Evolutionary conservation across 2,329 filamentous ascomycete genomes (phyloP), one percentile per base, ranked within the genome.

Genomic region (Didymella segeticola): DNA sequence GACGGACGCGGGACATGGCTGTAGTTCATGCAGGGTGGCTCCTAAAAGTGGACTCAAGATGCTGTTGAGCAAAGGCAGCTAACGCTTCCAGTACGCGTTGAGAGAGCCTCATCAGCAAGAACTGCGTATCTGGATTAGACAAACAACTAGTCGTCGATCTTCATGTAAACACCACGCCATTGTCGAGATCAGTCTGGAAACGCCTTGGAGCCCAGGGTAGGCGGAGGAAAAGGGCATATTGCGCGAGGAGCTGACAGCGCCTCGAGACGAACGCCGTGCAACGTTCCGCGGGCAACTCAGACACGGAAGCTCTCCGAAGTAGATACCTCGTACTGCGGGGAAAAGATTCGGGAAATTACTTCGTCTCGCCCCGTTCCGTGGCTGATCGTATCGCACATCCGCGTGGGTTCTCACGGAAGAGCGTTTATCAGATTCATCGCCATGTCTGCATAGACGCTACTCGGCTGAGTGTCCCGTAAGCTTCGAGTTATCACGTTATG

Each of bases 1-100:
- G 36, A 30, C 34, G 19, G 20, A n/a, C 22, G 33, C 34, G 27
- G 51, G 39, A 29, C 15, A 6, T 30, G 41, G 27, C 25, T 29
- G 39, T 33, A 19, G n/a, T 30, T 48, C 38, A 54, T 54, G 51
- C 51, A 54, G 39, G 51, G 34, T 36, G 23, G 31, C 19, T 31
- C n/a, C 11, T 17, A 46, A 45, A 43, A 49, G 45, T 45, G 51
- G 34, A 45, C 17, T 49, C 11, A 0, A 22, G 19, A 43, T 33
- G 51, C 34, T 49, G 51, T 54, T 54, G 51, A 54, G 45, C 19
- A 29, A 25, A 22, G 41, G n/a, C 38, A 45, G 34, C 45, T 49
- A 45, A 49, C 34, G 51, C 46, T 23, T 34, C 17, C 34, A 36
- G 29, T 34, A 12, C 34, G 31, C 39, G 45, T 54, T 54, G 39